A percentile compares a stretch with the other conserved stretches of the same genome.
phyloP scores from a whole-genome alignment of 1,284 basidiomycete genomes.

The Cutaneotrichosporon sp. region DNA sequence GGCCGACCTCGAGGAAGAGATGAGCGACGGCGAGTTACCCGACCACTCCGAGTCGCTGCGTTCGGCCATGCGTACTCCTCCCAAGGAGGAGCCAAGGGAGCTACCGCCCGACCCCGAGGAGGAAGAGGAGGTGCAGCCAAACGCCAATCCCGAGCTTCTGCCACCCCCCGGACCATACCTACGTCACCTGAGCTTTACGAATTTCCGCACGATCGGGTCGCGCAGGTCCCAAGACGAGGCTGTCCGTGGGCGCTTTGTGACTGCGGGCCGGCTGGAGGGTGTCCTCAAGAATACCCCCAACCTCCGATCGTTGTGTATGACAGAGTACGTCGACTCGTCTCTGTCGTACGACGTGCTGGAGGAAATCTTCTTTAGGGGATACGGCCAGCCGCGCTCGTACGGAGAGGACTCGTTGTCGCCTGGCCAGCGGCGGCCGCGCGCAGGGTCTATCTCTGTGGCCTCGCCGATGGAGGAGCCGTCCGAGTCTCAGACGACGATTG shows the following conservation, averaged over 20 bases:
- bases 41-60: slow-evolving; percentile 7
- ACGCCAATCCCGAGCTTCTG: slow-evolving; percentile 37
- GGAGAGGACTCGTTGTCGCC: slow-evolving; percentile 18
- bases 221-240: slow-evolving; percentile 85
- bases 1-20: slow-evolving; percentile 21
- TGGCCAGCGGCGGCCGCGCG: slow-evolving; percentile 10
- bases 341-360: slow-evolving; percentile 72
- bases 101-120: background rate
- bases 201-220: slow-evolving; percentile 92
- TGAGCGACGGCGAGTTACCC: slow-evolving; percentile 16
- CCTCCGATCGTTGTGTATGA: slow-evolving; percentile 76
- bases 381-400: slow-evolving; percentile 29
- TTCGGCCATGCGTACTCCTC: slow-evolving; percentile 13
- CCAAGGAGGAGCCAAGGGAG: slow-evolving; percentile 5
- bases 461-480: background rate
- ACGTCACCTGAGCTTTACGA: slow-evolving; percentile 78
- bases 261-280: slow-evolving; percentile 73
- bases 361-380: slow-evolving; percentile 78
- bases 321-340: slow-evolving; percentile 92
- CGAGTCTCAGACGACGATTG: slow-evolving; percentile 13
- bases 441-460: slow-evolving; percentile 45
- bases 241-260: slow-evolving; percentile 84
- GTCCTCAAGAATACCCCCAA: slow-evolving; percentile 85
- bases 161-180: slow-evolving; percentile 45
- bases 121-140: slow-evolving; percentile 12